phyloP scores from a whole-genome alignment of 805 yeast genomes.

The Diddensiella santjacobensis region DNA sequence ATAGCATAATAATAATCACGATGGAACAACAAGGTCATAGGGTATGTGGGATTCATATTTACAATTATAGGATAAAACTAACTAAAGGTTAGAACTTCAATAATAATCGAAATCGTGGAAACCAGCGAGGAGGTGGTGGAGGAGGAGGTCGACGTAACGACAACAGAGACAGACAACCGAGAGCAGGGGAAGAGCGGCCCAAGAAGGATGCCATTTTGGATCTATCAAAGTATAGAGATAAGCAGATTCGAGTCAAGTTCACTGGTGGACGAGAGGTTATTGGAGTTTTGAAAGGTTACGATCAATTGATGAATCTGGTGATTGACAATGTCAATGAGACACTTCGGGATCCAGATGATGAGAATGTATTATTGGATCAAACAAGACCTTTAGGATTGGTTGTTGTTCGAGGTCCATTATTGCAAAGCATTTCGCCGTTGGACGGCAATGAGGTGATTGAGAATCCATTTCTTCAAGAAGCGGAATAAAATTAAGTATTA shows the following conservation, averaged over 20 bases:
- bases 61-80: neutral
- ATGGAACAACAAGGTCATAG: slow-evolving; percentile 8
- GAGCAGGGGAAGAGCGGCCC: slow-evolving; percentile 43
- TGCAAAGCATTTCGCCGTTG: slow-evolving; percentile 65
- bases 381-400: slow-evolving; percentile 72
- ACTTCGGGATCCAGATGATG: slow-evolving; percentile 64
- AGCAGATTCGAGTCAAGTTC: slow-evolving; percentile 69
- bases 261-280: slow-evolving; percentile 81
- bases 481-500: slow-evolving; percentile 2
- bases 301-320: slow-evolving; percentile 86
- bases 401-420: slow-evolving; percentile 79
- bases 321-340: slow-evolving; percentile 62
- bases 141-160: slow-evolving; percentile 14
- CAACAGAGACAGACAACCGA: slow-evolving; percentile 18
- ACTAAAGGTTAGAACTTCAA: neutral
- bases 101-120: slow-evolving; percentile 12
- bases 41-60: neutral
- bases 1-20: neutral
- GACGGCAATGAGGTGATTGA: slow-evolving; percentile 68
- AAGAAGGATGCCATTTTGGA: slow-evolving; percentile 88
- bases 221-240: slow-evolving; percentile 69
- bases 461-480: slow-evolving; percentile 53
- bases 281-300: slow-evolving; percentile 86
- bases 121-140: slow-evolving; percentile 17
- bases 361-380: slow-evolving; percentile 47